Conservation (phyloP, 1,284 basidiomycete genomes). For the Coniophora puteana region DNA sequence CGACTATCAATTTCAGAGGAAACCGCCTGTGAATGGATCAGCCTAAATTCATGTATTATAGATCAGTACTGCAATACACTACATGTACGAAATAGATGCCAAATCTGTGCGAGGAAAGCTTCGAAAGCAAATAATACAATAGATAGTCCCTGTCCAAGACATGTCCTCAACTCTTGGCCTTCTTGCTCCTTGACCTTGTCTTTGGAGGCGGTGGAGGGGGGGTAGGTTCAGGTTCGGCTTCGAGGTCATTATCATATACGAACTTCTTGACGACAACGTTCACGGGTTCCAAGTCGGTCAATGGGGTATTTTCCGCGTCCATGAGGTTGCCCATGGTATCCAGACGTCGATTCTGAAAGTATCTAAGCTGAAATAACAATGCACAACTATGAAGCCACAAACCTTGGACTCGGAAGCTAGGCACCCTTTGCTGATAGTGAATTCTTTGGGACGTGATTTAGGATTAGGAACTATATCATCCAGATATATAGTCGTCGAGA, state of each 20-base stretch:
- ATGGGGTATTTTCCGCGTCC: constrained; percentile 50
- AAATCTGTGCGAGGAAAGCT: neutral
- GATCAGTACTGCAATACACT: neutral
- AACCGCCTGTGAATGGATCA: constrained; percentile 10
- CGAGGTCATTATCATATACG: constrained; percentile 76
- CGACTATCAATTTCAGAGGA: constrained; percentile 37
- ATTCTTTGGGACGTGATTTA: constrained; percentile 38
- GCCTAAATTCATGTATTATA: neutral
- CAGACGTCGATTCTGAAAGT: constrained; percentile 53
- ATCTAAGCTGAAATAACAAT: constrained; percentile 7
- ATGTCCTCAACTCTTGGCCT: constrained; percentile 27
- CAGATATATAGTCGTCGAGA: constrained; percentile 58
- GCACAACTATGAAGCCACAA: constrained; percentile 13
- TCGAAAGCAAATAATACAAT: neutral
- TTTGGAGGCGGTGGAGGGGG: constrained; percentile 38
- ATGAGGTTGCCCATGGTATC: constrained; percentile 76
- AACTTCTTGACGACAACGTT: constrained; percentile 75
- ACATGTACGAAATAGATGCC: constrained; percentile 1
- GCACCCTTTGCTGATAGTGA: constrained; percentile 54
- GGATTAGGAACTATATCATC: constrained; percentile 54
- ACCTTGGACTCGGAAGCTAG: constrained; percentile 67
- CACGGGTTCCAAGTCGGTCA: constrained; percentile 61
- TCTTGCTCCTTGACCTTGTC: constrained; percentile 47
- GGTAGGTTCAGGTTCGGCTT: constrained; percentile 31
- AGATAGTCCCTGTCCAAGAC: neutral